Evolutionary conservation across 495 filamentous ascomycete species (phyloP).

Genomic region (Aspergillus cavernicola): DNA sequence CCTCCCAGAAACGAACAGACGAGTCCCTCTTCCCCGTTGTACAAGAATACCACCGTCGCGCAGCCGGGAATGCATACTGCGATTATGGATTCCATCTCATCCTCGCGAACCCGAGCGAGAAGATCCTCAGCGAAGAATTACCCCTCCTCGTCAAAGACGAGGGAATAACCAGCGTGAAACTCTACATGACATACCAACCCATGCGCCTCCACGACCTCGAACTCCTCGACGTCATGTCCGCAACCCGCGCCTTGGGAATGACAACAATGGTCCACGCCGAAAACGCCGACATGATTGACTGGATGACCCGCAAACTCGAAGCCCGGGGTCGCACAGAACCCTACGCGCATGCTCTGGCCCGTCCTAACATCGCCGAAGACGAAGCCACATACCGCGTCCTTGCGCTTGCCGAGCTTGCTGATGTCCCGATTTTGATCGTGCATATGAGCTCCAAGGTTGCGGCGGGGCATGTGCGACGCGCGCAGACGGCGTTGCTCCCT

Average conservation of each 20-base stretch:
- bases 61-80: slow-evolving; percentile 46
- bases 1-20: slow-evolving; percentile 48
- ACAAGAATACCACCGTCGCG: slow-evolving; percentile 42
- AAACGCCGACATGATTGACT: slow-evolving; percentile 52
- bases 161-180: slow-evolving; percentile 54
- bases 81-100: slow-evolving; percentile 63
- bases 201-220: slow-evolving; percentile 53
- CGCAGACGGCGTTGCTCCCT: slow-evolving; percentile 53
- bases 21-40: slow-evolving; percentile 47
- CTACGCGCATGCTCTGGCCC: slow-evolving; percentile 50
- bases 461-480: slow-evolving; percentile 48
- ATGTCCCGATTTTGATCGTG: slow-evolving; percentile 55
- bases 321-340: slow-evolving; percentile 43
- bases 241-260: slow-evolving; percentile 43
- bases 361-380: slow-evolving; percentile 52
- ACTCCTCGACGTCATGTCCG: slow-evolving; percentile 52
- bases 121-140: slow-evolving; percentile 45
- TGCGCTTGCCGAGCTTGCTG: slow-evolving; percentile 48
- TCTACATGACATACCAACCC: slow-evolving; percentile 63
- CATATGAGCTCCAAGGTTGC: slow-evolving; percentile 54
- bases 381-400: slow-evolving; percentile 60
- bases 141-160: slow-evolving; percentile 34
- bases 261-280: slow-evolving; percentile 63
- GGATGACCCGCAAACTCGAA: slow-evolving; percentile 47
- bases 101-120: slow-evolving; percentile 46